Evolutionary conservation across 2,329 filamentous ascomycete genomes (phyloP), one percentile per base, ranked within the genome.

Genomic region (Stachybotrys chartarum): DNA sequence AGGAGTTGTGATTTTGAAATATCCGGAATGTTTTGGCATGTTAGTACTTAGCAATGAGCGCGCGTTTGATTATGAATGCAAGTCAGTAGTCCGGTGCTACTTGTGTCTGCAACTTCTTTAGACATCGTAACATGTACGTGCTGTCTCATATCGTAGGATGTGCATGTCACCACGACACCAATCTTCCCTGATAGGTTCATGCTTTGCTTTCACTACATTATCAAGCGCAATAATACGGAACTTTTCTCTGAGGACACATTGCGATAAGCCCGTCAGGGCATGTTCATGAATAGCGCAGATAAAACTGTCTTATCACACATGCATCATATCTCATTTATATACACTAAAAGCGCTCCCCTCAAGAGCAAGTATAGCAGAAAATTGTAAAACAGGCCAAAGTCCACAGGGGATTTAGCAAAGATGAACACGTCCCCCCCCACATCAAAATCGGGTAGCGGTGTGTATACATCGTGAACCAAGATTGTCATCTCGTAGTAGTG

Each of bases 301-400:
- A 14, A 14, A 42, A 3, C 14, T 14, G 3, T 42, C 14, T 10
- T 42, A 3, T 52, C 54, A 62, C 57, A 60, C 63, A 58, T 51
- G 59, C 52, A 54, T 63, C 62, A 58, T 65, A 62, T 58, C 57
- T 64, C 63, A 55, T 65, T 59, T 65, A 65, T 61, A 61, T 56
- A 64, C 60, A 63, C 61, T 42, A 55, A n/a, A n/a, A n/a, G 16
- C 10, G 10, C 7, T n/a, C 17, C 17, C 6, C n/a, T 24, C 45
- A 47, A 3, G 18, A 24, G 16, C 45, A 47, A 17, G 7, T 12
- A 6, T 42, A 42, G 35, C 3, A 42, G 35, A 42, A 14, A 42
- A 42, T 42, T 3, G 14, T 10, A 42, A 42, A 42, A 14, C 3
- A 42, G 35, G 35, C 10, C 10, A 42, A 42, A 42, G 35, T 10